Base-by-base conservation (phyloP, 805 yeast genomes). In the Lachancea mirantina region DNA sequence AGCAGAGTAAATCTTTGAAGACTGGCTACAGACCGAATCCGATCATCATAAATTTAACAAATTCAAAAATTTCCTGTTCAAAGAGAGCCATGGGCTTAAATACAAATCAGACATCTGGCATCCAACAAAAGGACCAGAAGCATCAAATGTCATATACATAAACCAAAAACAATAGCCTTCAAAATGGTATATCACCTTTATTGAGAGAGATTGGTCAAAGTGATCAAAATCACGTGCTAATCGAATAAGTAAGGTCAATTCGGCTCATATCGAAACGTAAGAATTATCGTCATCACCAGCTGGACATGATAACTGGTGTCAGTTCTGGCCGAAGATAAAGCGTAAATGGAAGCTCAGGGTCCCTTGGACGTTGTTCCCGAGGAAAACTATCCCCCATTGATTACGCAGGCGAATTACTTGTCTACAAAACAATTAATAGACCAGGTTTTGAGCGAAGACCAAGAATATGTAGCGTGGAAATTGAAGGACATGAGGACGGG, bases 381-480 rank as follows among this genome's bases (percentile, higher is more conserved):
- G 26, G 45, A 39, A 4, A 51, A 53, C 19, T 56, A 53, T 28
- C 52, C 49, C 13, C 55, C 59, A 6, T 24, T 46, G 2, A 22
- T 56, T 8, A 54, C 59, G 1, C 39, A 38, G 17, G 46, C 51
- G 8, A 54, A 55, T 30, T 56, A 56, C 36, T 36, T 46, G 26
- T 41, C 52, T 1, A 50, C 49, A 1, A 56, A 54, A 30, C 54
- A 55, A 25, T 48, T 54, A 52, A 52, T 56, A 9, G 46, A 49
- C 19, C 61, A 56, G 33, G 52, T 55, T 0, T 32, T 55, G 8
- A 52, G 50, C 30, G 61, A 56, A 35, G 61, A 55, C 30, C 56
- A 55, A 27, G 61, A 56, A 20, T 55, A 56, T 32, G 55, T 53
- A 3, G 35, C 47, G 2, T 54, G 60, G 59, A 55, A 55, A 31